Conservation (phyloP, 805 yeast species). For the Starmerella cellae region DNA sequence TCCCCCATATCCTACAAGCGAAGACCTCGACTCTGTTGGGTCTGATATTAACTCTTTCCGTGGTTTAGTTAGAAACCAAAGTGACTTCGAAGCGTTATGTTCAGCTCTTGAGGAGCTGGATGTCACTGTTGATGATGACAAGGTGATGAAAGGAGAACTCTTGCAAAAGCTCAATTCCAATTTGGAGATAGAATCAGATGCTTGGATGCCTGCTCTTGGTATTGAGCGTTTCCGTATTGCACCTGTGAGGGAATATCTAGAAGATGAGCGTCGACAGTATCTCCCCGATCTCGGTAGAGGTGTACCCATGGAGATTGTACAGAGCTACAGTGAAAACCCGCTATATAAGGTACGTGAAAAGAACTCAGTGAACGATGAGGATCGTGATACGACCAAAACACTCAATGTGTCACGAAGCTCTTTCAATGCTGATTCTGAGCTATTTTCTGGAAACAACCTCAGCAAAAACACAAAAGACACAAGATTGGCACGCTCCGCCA, state of each 20-base stretch:
- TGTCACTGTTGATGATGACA: background rate
- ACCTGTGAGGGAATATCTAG: slow-evolving; percentile 1
- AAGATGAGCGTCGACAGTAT: slow-evolving; percentile 9
- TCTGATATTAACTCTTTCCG: background rate
- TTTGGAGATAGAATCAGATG: background rate
- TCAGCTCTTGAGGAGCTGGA: background rate
- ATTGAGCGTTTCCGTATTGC: slow-evolving; percentile 4
- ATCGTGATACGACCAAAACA: background rate
- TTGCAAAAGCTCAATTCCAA: background rate
- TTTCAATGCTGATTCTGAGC: slow-evolving; percentile 41
- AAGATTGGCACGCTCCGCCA: slow-evolving; percentile 91
- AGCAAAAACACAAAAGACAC: slow-evolving; percentile 87
- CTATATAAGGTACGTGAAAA: slow-evolving; percentile 2
- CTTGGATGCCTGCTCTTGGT: slow-evolving; percentile 3
- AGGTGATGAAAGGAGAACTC: background rate
- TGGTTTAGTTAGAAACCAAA: background rate
- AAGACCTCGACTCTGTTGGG: background rate
- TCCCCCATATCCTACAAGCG: background rate
- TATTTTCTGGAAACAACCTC: slow-evolving; percentile 61
- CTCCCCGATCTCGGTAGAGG: slow-evolving; percentile 4
- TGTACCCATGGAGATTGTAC: slow-evolving; percentile 10
- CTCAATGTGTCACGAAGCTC: background rate
- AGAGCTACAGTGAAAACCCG: slow-evolving; percentile 8
- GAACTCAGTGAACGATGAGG: background rate
- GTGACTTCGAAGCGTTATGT: slow-evolving; percentile 2